Evolutionary conservation across 768 basidiomycete species (phyloP), one percentile per base, ranked within the genome.

Genomic region (Lepiota brunneoincarnata): DNA sequence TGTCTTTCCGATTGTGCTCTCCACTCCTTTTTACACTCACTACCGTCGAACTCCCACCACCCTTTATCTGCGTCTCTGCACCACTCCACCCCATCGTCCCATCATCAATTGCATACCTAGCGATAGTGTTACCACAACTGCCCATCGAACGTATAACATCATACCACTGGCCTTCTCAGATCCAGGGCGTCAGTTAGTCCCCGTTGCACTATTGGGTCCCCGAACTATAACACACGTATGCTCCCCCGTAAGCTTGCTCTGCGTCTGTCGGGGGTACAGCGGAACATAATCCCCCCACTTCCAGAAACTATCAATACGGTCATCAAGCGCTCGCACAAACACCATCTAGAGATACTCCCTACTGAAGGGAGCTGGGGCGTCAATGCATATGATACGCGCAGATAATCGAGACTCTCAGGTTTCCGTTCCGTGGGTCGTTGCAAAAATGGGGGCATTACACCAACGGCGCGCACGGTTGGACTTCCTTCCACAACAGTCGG

Each of bases 371-470:
- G 76, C 58, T 82, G 86, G 4, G 91, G 80, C 0, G 95, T 98
- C 46, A 99, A 74, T 5, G 97, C 97, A 66, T 96, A 99, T 12
- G 93, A 96, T 2, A 98, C 96, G 40, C 97, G 95, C 5, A 99
- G 76, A 64, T 96, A 99, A 69, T 98, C 96, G 20, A 99, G 76
- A 28, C 71, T 76, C 64, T 98, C 94, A 0, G 96, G 96, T 67
- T 87, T 90, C 28, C 89, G 81, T 65, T 98, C 95, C 1, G 90
- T 84, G 3, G 98, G 78, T 2, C 93, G 84, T 63, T 95, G 93
- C 1, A 99, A 79, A 3, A 99, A 79, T 0, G 96, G 94, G 0
- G 95, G 95, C 92, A 98, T 97, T 36, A 82, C 80, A 5, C 78
- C 72, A 0, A 83, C 78, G 2, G 91, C 71, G 2, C 95, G 86